Percentiles rank a stretch among this genome's conserved stretches.
Evolutionary conservation across 768 basidiomycete species (phyloP).

Genomic region (Serpula lacrymans): DNA sequence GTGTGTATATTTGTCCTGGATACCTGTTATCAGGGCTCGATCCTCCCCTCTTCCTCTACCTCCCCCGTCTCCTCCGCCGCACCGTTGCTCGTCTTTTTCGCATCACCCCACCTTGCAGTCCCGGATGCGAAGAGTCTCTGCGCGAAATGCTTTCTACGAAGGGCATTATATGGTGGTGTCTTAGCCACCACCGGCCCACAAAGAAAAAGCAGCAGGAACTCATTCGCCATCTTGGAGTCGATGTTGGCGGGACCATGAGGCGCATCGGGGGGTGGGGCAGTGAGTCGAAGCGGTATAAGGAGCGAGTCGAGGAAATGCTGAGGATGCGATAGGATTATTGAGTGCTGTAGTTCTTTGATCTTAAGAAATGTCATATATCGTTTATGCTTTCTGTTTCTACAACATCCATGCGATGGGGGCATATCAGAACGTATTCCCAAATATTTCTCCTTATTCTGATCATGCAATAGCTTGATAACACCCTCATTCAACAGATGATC

Average conservation of each 20-base stretch:
- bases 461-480: no score
- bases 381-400: no score
- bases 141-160: conserved; percentile 20
- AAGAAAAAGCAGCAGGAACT: not conserved
- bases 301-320: no score
- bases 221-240: not conserved
- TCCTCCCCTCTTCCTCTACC: conserved; percentile 13
- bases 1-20: not conserved
- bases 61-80: conserved; percentile 12
- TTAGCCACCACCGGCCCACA: not conserved
- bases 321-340: no score
- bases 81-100: conserved; percentile 21
- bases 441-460: no score
- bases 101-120: conserved; percentile 19
- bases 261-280: conserved; percentile 12
- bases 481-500: no score
- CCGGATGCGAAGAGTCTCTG: conserved; percentile 25
- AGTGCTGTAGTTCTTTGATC: no score
- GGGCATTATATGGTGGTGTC: conserved; percentile 31
- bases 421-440: no score
- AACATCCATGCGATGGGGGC: no score
- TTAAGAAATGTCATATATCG: no score
- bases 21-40: conserved; percentile 12
- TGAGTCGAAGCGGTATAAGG: not conserved
- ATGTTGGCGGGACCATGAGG: conserved; percentile 9